Base-by-base conservation (phyloP, 1,139 yeast genomes). In the Pichia sp. region DNA sequence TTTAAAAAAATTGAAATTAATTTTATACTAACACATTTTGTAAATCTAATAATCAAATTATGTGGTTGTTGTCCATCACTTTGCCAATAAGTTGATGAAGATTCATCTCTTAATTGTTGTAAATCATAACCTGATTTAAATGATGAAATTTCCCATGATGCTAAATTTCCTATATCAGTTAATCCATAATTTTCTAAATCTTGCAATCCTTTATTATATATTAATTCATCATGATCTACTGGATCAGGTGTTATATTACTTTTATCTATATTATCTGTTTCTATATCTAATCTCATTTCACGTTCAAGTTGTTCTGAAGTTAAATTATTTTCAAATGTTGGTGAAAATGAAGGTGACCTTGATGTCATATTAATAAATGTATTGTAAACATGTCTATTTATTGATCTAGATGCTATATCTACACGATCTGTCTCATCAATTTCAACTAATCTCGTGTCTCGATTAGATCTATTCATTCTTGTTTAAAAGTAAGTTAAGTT, bases 1-100 rank as follows among this genome's bases (percentile, higher is more conserved):
- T 84, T 81, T 42, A 83, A 72, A 72, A 83, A 94, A 25, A 94
- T 64, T 1, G 89, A 80, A 4, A 94, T 69, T 49, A 88, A 67
- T 50, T 83, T 81, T 5, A 94, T 68, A 27, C 82, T 73, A 5
- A 90, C 95, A 48, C 79, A 74, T 61, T 86, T 89, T 39, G 92
- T 75, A 63, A 94, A 94, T 60, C 82, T 94, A 3, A 89, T 77
- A 45, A 87, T 86, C 11, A 92, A 72, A 33, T 73, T 72, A 66
- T 94, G 98, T 0, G 98, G 98, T 57, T 84, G 89, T n/a, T 78
- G 75, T 34, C 97, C 98, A 64, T 94, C 98, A 46, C 95, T 86
- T 64, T 94, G 98, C 99, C 99, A 94, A 64, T 74, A 90, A 3
- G 83, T 70, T 39, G 76, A 74, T 0, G 95, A 86, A 25, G 81